A percentile compares a stretch with the other conserved stretches of the same genome.
Evolutionary conservation across 1,284 basidiomycete species (phyloP).

Genomic region (Apiotrichum veenhuisii): DNA sequence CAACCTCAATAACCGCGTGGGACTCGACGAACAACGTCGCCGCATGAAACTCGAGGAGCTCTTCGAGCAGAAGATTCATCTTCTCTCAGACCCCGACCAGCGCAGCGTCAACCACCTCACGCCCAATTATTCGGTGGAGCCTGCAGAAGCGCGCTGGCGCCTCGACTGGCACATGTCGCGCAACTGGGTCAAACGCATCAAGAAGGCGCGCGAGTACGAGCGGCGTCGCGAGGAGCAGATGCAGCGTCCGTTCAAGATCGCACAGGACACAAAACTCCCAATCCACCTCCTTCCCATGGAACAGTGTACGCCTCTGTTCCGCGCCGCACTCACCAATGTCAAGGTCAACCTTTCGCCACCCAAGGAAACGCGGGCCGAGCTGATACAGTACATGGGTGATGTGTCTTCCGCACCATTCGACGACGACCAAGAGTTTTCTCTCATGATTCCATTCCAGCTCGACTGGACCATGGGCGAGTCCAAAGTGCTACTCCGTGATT

Average conservation of each 20-base stretch:
- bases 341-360: conserved; percentile 62
- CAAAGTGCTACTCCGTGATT: conserved; percentile 70
- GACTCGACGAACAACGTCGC: conserved; percentile 69
- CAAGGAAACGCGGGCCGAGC: conserved; percentile 44
- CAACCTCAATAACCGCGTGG: conserved; percentile 73
- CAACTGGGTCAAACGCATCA: conserved; percentile 66
- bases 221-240: conserved; percentile 47
- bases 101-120: conserved; percentile 24
- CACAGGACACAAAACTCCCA: conserved; percentile 46
- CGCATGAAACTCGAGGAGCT: conserved; percentile 74
- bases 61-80: conserved; percentile 67
- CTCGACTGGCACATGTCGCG: conserved; percentile 71
- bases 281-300: conserved; percentile 52
- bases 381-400: conserved; percentile 56
- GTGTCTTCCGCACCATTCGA: conserved; percentile 56
- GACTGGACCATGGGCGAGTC: conserved; percentile 64
- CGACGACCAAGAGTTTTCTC: conserved; percentile 65
- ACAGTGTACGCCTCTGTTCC: conserved; percentile 67
- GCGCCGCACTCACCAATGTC: conserved; percentile 63
- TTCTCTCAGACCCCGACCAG: conserved; percentile 51
- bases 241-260: conserved; percentile 30
- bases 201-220: conserved; percentile 51
- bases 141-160: conserved; percentile 69
- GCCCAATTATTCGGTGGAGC: conserved; percentile 55
- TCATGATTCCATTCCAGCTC: conserved; percentile 80